phyloP scores from a whole-genome alignment of 2,329 filamentous ascomycete genomes.

The Beauveria pseudobassiana region DNA sequence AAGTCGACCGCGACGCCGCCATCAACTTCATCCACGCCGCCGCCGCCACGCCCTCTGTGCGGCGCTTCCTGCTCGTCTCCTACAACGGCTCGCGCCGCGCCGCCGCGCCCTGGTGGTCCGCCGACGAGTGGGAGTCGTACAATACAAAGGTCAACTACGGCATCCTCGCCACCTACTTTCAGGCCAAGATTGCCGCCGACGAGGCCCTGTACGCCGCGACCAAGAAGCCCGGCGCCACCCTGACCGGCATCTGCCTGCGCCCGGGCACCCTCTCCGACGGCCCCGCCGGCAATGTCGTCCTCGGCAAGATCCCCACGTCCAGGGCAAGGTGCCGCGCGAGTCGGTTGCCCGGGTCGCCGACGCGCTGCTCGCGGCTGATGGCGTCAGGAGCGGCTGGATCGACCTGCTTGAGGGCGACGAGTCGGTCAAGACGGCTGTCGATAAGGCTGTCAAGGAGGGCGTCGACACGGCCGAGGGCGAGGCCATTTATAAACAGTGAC shows the following conservation, averaged over 20 bases:
- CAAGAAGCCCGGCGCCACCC: constrained; percentile 25
- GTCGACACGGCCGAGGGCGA: constrained; percentile 49
- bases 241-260: constrained; percentile 46
- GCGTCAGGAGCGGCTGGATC: constrained; percentile 43
- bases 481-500: constrained; percentile 21
- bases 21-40: constrained; percentile 55
- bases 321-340: constrained; percentile 42
- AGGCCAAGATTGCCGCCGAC: constrained; percentile 55
- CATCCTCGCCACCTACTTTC: constrained; percentile 45
- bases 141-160: constrained; percentile 32
- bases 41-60: constrained; percentile 44
- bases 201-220: constrained; percentile 45
- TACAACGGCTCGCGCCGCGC: constrained; percentile 47
- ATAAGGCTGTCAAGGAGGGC: constrained; percentile 39
- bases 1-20: constrained; percentile 57
- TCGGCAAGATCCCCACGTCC: constrained; percentile 37
- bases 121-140: constrained; percentile 40
- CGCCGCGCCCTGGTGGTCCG: constrained; percentile 49
- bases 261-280: constrained; percentile 44
- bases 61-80: constrained; percentile 58
- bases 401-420: constrained; percentile 49
- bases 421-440: constrained; percentile 38
- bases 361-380: constrained; percentile 43
- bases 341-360: constrained; percentile 53
- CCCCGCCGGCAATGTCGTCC: constrained; percentile 37